Evolutionary conservation across 495 filamentous ascomycete genomes (phyloP).

Genomic region (Collariella sp.): DNA sequence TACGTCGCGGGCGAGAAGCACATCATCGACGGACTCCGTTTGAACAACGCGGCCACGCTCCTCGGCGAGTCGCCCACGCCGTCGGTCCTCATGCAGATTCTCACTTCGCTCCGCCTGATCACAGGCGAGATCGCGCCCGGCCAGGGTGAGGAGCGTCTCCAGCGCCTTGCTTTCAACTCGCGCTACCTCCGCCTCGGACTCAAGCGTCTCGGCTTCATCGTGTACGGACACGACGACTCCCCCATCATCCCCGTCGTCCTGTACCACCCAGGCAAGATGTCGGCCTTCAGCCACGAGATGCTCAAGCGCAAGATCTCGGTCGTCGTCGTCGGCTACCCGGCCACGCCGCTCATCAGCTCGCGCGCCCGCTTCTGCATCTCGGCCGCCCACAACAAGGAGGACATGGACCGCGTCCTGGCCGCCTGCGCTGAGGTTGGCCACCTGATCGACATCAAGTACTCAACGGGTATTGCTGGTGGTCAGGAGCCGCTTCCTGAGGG

Average conservation of each 20-base stretch:
- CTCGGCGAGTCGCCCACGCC: constrained; percentile 85
- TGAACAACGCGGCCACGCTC: constrained; percentile 75
- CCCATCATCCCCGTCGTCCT: constrained; percentile 91
- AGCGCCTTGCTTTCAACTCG: constrained; percentile 96
- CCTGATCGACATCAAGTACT: constrained; percentile 90
- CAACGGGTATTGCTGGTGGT: constrained; percentile 85
- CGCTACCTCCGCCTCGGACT: constrained; percentile 92
- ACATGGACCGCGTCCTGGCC: constrained; percentile 79
- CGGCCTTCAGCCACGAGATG: constrained; percentile 98
- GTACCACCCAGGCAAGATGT: constrained; percentile 95
- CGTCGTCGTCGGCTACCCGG: constrained; percentile 94
- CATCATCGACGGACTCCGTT: constrained; percentile 84
- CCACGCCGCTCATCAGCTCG: constrained; percentile 91
- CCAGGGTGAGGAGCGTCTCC: constrained; percentile 90
- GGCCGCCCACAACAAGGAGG: constrained; percentile 94
- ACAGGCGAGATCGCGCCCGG: constrained; percentile 77
- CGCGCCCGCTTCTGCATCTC: constrained; percentile 93
- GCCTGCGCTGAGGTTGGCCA: constrained; percentile 93
- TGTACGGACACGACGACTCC: constrained; percentile 94
- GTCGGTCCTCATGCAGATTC: constrained; percentile 80
- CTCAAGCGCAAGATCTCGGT: constrained; percentile 95
- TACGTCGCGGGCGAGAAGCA: constrained; percentile 86
- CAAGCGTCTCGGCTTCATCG: constrained; percentile 94
- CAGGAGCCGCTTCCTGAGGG: constrained; percentile 63
- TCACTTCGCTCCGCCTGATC: constrained; percentile 76